Evolutionary conservation across 2,329 filamentous ascomycete genomes (phyloP), one percentile per base, ranked within the genome.

Genomic region (Xylaria multiplex): DNA sequence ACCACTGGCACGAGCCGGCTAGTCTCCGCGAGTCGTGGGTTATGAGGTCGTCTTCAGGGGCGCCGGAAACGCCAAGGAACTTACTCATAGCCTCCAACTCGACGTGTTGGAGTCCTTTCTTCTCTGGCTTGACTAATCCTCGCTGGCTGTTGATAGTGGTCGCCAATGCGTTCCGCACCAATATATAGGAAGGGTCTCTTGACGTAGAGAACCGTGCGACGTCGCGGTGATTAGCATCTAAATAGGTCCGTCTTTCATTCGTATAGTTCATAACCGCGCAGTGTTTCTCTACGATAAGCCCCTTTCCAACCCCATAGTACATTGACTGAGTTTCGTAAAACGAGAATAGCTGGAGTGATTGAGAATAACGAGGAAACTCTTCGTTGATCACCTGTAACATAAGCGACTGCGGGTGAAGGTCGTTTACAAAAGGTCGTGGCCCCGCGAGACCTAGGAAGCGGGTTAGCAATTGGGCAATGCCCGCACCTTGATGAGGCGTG

Each of bases 401-500:
- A 0, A 54, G 27, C 0, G 79, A 80, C 8, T 75, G 60, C 0
- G 70, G 75, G 0, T 68, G 14, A 0, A 80, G 62, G 13, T 80
- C 75, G 13, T 71, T 58, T 6, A 79, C 69, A 57, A 78, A 80
- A 1, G 75, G 70, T 2, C 75, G 69, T 42, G 57, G 0, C 5
- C 65, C 27, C 2, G 62, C 53, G 0, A 71, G 6, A 2, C 69
- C 50, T 0, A 78, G 61, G 4, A 78, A 30, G 2, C 73, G 72
- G 9, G 59, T 68, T 0, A 79, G 52, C 0, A 72, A 59, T 32
- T 73, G 53, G 0, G 79, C 78, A 11, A 77, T 63, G 6, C 61
- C 62, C 5, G 75, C 69, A 0, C 76, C 76, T 24, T 72, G 70
- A 54, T 82, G 80, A 11, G 80, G 80, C 1, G 79, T 81, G 0